phyloP scores from a whole-genome alignment of 257 asterid genomes.

The Scutellaria minor region DNA sequence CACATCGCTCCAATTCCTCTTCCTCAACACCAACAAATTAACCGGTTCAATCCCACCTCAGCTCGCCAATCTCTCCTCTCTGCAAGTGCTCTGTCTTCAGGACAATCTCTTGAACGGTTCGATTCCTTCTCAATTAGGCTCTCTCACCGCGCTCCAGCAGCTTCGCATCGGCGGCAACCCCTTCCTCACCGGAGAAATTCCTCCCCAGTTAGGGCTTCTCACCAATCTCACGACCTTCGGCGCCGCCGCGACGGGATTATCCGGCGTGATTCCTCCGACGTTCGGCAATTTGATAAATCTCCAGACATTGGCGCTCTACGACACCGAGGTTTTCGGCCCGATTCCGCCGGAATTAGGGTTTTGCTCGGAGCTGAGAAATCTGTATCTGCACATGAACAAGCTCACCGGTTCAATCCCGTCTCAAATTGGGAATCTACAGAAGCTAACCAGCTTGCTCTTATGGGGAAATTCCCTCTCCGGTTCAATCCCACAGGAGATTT shows the following conservation, averaged over 20 bases:
- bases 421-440: conserved; percentile 65
- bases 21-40: conserved; percentile 70
- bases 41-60: conserved; percentile 73
- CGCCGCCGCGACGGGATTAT: conserved; percentile 79
- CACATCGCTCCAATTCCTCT: conserved; percentile 66
- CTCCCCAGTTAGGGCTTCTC: conserved; percentile 67
- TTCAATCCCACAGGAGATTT: conserved; percentile 59
- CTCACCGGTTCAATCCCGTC: conserved; percentile 76
- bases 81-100: conserved; percentile 79
- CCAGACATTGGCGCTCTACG: conserved; percentile 74
- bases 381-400: conserved; percentile 85
- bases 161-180: conserved; percentile 87
- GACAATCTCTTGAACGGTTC: conserved; percentile 84
- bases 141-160: conserved; percentile 72
- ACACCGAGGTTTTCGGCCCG: conserved; percentile 78
- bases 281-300: conserved; percentile 74
- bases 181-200: conserved; percentile 70
- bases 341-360: conserved; percentile 77
- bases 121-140: conserved; percentile 70
- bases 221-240: conserved; percentile 82
- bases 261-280: conserved; percentile 80
- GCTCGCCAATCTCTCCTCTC: conserved; percentile 65
- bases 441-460: conserved; percentile 77
- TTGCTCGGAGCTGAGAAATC: conserved; percentile 65
- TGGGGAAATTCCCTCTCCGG: conserved; percentile 89